phyloP scores from a whole-genome alignment of 768 basidiomycete species.

The Psilocybe cyanescens region DNA sequence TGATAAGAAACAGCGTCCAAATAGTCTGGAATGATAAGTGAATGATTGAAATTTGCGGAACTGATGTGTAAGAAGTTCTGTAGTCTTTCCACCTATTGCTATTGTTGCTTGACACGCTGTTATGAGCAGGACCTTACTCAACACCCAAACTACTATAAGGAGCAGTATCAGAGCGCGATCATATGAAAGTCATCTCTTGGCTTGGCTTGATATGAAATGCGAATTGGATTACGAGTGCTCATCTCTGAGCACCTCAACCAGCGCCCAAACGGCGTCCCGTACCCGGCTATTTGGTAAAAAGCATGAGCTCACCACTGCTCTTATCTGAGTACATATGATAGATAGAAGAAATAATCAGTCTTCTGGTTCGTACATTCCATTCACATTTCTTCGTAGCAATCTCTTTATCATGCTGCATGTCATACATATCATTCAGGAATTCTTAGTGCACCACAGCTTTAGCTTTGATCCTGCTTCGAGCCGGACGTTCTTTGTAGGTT shows the following conservation, averaged over 20 bases:
- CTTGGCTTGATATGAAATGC: not conserved
- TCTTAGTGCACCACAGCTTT: not conserved
- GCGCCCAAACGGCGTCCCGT: conserved; percentile 1
- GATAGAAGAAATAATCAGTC: not conserved
- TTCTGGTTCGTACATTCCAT: not conserved
- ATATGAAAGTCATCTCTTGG: not conserved
- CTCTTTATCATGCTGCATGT: not conserved
- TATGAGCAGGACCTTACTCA: not conserved
- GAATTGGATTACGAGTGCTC: not conserved
- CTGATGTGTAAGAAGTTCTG: not conserved
- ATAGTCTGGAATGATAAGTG: not conserved
- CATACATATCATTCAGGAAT: not conserved
- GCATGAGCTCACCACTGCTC: not conserved
- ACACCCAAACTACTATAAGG: not conserved
- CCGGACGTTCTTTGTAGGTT: conserved; percentile 14
- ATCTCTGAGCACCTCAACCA: not conserved
- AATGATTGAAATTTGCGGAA: not conserved
- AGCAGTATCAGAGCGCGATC: not conserved
- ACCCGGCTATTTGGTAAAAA: not conserved
- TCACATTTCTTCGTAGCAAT: too few relatives aligned
- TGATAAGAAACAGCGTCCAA: not conserved
- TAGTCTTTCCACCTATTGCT: not conserved
- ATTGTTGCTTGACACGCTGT: not conserved
- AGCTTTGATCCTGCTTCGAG: not conserved
- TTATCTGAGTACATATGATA: not conserved